Evolutionary conservation across 192 early-diverging fungal genomes (phyloP).

Genomic region (Podila epigama): DNA sequence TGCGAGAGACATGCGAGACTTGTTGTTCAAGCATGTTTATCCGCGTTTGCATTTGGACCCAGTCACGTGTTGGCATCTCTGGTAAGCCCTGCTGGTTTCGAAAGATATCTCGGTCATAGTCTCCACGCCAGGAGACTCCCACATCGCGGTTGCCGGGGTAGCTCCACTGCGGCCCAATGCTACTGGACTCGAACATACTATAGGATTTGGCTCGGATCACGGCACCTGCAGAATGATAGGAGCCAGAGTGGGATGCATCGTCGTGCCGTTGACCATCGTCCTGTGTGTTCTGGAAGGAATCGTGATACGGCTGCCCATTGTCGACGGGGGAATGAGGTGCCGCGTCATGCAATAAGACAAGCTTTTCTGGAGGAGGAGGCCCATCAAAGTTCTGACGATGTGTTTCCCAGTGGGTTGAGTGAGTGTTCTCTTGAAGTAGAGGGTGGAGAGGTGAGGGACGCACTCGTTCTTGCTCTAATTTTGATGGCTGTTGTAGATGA

Average conservation of each 20-base stretch:
- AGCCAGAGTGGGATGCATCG: neutral
- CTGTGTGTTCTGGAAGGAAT: neutral
- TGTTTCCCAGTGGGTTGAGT: no score
- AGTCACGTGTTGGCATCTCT: slow-evolving; percentile 33
- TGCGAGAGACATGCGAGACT: slow-evolving; percentile 22
- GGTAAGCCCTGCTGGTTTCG: neutral
- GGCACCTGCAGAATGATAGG: slow-evolving; percentile 15
- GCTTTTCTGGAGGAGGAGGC: no score
- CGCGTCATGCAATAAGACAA: no score
- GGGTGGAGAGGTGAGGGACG: no score
- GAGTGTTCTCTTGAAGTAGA: no score
- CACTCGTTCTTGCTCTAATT: no score
- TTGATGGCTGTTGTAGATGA: neutral
- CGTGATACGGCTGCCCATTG: neutral
- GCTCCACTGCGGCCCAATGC: neutral
- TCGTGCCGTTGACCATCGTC: neutral
- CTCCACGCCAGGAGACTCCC: neutral
- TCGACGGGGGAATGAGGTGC: no score
- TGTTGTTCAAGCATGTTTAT: slow-evolving; percentile 25
- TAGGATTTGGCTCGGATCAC: slow-evolving; percentile 16
- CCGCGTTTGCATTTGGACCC: slow-evolving; percentile 37
- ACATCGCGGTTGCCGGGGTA: neutral
- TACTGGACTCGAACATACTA: slow-evolving; percentile 18
- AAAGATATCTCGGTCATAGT: neutral
- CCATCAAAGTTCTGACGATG: no score